These are phyloP conservation scores for Suillus subalutaceus DNA, from an alignment of 768 basidiomycete genomes.

Conservation along the genomic window DNA sequence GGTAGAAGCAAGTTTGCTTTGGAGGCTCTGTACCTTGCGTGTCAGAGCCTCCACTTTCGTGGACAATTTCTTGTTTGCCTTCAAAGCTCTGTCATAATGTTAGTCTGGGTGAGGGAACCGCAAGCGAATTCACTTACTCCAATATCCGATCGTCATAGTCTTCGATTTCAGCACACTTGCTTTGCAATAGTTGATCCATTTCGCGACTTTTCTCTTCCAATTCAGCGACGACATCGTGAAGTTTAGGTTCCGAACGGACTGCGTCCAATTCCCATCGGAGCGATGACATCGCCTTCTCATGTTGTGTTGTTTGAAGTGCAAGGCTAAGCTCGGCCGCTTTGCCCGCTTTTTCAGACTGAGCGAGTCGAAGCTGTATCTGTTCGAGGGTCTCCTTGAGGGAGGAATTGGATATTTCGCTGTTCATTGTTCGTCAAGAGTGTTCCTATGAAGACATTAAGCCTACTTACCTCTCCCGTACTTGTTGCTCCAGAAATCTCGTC, in stretches of 20 bases:
- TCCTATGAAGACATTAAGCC: slow-evolving; percentile 7
- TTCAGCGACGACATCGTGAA: slow-evolving; percentile 57
- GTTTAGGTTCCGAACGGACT: slow-evolving; percentile 55
- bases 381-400: slow-evolving; percentile 44
- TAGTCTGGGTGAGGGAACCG: slow-evolving; percentile 9
- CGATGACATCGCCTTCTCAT: slow-evolving; percentile 62
- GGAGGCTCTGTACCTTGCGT: slow-evolving; percentile 72
- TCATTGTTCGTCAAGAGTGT: slow-evolving; percentile 10
- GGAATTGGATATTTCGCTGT: slow-evolving; percentile 51
- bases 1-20: slow-evolving; percentile 62
- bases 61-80: slow-evolving; percentile 77
- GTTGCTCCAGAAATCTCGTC: slow-evolving; percentile 62
- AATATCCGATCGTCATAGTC: slow-evolving; percentile 82
- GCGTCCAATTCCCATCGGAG: slow-evolving; percentile 59
- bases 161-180: slow-evolving; percentile 78
- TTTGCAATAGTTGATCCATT: slow-evolving; percentile 72
- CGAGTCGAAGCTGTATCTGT: slow-evolving; percentile 44
- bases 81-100: slow-evolving; percentile 57
- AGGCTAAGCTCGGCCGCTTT: slow-evolving; percentile 70
- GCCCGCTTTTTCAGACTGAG: slow-evolving; percentile 56
- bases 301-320: slow-evolving; percentile 64
- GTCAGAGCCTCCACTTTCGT: slow-evolving; percentile 71
- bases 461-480: slow-evolving; percentile 62
- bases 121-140: slow-evolving; percentile 54
- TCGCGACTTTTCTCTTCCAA: slow-evolving; percentile 72